Percentiles rank a stretch among this genome's conserved stretches.
phyloP scores from a whole-genome alignment of 1,139 yeast genomes.

The Oligophagozyma castellii region DNA sequence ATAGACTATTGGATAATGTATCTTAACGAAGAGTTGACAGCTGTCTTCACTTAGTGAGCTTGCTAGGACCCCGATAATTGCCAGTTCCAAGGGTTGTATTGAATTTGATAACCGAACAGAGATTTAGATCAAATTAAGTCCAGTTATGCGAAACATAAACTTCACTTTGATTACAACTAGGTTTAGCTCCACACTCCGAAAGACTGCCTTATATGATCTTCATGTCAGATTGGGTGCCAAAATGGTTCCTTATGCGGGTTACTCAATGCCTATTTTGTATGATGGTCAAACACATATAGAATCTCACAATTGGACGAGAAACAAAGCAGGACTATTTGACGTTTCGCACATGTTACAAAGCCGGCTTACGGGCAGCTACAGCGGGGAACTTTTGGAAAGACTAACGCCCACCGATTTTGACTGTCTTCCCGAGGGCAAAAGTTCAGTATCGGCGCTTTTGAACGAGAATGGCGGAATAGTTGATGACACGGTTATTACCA shows the following conservation, averaged over 20 bases:
- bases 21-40: too few relatives aligned
- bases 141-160: neutral
- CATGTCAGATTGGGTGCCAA: constrained; percentile 74
- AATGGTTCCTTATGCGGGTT: constrained; percentile 93
- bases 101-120: too few relatives aligned
- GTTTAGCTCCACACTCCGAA: constrained; percentile 27
- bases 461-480: constrained; percentile 62
- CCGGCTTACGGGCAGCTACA: constrained; percentile 51
- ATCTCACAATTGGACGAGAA: constrained; percentile 89
- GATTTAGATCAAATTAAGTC: too few relatives aligned
- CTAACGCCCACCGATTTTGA: constrained; percentile 77
- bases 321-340: constrained; percentile 80
- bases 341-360: constrained; percentile 98
- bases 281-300: constrained; percentile 74
- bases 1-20: too few relatives aligned
- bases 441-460: constrained; percentile 68
- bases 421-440: constrained; percentile 39
- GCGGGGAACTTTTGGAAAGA: constrained; percentile 57
- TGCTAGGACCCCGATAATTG: too few relatives aligned
- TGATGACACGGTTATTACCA: constrained; percentile 87
- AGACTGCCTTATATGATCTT: constrained; percentile 72
- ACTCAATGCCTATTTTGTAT: constrained; percentile 85
- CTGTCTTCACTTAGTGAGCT: too few relatives aligned
- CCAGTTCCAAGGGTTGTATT: too few relatives aligned
- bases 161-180: constrained; percentile 11